Percentiles rank a stretch among this genome's conserved stretches.
Evolutionary conservation across 148 eudicot species (phyloP).

Genomic region (Pouteria glomerata): DNA sequence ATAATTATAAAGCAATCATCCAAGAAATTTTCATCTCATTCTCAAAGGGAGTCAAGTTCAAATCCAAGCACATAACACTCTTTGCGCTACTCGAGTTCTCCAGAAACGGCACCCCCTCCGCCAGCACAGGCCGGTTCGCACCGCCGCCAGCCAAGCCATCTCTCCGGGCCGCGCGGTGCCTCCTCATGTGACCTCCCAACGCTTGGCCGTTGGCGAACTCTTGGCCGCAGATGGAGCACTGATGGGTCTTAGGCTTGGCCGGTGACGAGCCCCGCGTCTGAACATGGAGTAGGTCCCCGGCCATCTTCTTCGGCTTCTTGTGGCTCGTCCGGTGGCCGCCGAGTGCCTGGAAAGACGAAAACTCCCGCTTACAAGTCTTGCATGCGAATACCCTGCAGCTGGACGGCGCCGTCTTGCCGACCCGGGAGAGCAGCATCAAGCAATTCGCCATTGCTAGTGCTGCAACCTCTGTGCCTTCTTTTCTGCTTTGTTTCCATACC

Average conservation of each 20-base stretch:
- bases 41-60: constrained; percentile 23
- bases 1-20: too few species aligned
- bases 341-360: constrained; percentile 55
- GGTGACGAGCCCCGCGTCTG: neutral
- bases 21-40: too few species aligned
- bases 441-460: constrained; percentile 30
- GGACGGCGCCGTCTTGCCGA: neutral
- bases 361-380: constrained; percentile 45
- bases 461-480: constrained; percentile 11
- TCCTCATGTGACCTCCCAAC: constrained; percentile 62
- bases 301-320: constrained; percentile 20
- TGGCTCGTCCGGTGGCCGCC: constrained; percentile 78
- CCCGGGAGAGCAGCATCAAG: constrained; percentile 16
- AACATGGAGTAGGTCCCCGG: neutral
- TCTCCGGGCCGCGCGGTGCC: constrained; percentile 30
- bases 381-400: constrained; percentile 30
- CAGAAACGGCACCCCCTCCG: too few species aligned
- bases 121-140: too few species aligned
- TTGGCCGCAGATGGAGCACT: constrained; percentile 40
- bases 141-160: too few species aligned
- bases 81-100: constrained; percentile 3
- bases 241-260: constrained; percentile 31
- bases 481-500: constrained; percentile 11
- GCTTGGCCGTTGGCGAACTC: constrained; percentile 55
- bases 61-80: constrained; percentile 19